Conservation (phyloP, 257 asterid genomes). For the Cordia subcordata region DNA sequence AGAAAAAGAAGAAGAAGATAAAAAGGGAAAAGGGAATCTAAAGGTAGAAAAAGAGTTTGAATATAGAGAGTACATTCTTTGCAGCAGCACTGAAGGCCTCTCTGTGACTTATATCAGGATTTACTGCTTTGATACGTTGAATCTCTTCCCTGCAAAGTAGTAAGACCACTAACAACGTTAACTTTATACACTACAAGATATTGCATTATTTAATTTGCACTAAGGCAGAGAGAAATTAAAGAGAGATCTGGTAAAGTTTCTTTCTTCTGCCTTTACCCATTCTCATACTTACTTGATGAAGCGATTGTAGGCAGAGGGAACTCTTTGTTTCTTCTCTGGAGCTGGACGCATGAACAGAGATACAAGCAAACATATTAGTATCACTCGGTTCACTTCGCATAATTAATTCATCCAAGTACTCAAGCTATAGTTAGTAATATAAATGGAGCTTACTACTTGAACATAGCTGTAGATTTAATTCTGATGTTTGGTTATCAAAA, state of each 20-base stretch:
- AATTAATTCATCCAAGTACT: too few relatives aligned
- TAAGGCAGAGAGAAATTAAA: too few relatives aligned
- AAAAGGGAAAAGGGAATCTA: not conserved
- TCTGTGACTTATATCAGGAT: constrained; percentile 45
- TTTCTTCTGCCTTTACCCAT: not conserved
- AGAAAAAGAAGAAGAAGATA: not conserved
- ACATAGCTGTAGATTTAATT: too few relatives aligned
- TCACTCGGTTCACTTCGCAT: not conserved
- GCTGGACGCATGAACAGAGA: constrained; percentile 19
- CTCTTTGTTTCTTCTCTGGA: constrained; percentile 46
- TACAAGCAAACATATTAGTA: not conserved
- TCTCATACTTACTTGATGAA: constrained; percentile 38
- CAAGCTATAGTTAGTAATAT: too few relatives aligned
- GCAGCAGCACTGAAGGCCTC: constrained; percentile 52
- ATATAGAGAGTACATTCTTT: constrained; percentile 29
- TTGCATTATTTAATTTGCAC: too few relatives aligned
- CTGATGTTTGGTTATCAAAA: too few relatives aligned
- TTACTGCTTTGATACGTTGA: constrained; percentile 43
- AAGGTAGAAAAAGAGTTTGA: not conserved
- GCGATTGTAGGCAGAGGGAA: constrained; percentile 46
- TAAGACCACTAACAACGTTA: not conserved
- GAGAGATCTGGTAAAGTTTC: too few relatives aligned
- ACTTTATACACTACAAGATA: too few relatives aligned
- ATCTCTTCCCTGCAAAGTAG: constrained; percentile 35
- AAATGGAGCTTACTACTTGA: too few relatives aligned